Base-by-base conservation (phyloP, 331 rosid genomes). In the Quercus lobata region DNA sequence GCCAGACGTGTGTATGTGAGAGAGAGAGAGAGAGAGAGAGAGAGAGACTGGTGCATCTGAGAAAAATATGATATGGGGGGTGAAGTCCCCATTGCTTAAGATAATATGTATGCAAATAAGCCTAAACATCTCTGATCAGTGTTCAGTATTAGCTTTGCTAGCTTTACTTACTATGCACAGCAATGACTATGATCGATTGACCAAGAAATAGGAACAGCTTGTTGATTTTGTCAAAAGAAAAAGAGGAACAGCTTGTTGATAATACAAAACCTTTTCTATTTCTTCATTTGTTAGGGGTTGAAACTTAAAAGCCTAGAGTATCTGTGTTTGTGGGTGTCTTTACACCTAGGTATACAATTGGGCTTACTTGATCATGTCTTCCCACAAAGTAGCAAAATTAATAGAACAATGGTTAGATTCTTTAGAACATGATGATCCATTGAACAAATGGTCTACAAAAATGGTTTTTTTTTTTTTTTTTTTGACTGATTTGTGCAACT, bases 111-210 rank as follows among this genome's bases (percentile, higher is more conserved):
- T 49, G 44, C 75, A 76, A 21, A 72, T 72, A 54, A 61, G 69
- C 81, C 73, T 52, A 73, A 14, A 37, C 21, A 6, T 58, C 21
- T 8, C 53, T 35, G 41, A 35, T 25, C 72, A 22, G 32, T 24
- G 19, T 46, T 15, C 2, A 34, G 14, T 11, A 7, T 18, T 29
- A 63, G 70, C 22, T 63, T 49, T 11, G 60, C 34, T 55, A 58
- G 44, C 34, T 44, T 18, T 35, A 54, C 66, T 75, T 44, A 22
- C 63, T 30, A 52, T 54, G 56, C 3, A 54, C 37, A 79, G 49
- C 62, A 53, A 78, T 57, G 61, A 58, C 52, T 78, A 83, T 60
- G 73, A 83, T 83, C 76, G 21, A 56, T 57, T 57, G 72, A 69
- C 55, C 52, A 75, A 35, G 18, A 53, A 16, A 21, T 77, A 34